Evolutionary conservation across 768 basidiomycete genomes (phyloP).

Genomic region (Leccinum boreale): DNA sequence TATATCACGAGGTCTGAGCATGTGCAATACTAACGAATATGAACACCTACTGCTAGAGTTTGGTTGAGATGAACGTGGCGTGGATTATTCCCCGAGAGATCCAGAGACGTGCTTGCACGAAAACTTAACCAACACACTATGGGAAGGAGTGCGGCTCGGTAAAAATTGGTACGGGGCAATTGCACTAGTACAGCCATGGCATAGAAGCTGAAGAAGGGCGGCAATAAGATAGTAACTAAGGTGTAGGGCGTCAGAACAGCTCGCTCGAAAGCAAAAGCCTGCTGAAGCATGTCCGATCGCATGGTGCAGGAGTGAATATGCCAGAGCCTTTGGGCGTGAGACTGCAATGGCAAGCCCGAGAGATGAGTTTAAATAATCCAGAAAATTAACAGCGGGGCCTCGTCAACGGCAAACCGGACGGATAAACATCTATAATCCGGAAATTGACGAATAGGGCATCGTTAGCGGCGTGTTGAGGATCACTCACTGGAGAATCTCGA

Average conservation of each 20-base stretch:
- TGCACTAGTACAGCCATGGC: no score
- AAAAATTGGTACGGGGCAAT: slow-evolving; percentile 30
- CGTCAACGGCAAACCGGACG: no score
- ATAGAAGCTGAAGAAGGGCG: slow-evolving; percentile 32
- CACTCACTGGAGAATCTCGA: no score
- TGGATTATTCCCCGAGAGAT: slow-evolving; percentile 19
- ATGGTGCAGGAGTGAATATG: slow-evolving; percentile 2
- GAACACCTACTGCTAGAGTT: slow-evolving; percentile 16
- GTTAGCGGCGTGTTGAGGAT: no score
- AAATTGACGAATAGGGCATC: no score
- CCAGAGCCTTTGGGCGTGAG: background rate
- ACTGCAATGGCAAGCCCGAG: background rate
- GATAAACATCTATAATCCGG: no score
- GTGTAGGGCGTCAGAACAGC: slow-evolving; percentile 22
- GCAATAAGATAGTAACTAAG: slow-evolving; percentile 36
- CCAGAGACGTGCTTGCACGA: slow-evolving; percentile 32
- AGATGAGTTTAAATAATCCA: no score
- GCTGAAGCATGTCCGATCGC: slow-evolving; percentile 6
- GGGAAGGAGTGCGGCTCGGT: slow-evolving; percentile 49
- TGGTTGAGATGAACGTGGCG: slow-evolving; percentile 22
- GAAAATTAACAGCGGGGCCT: no score
- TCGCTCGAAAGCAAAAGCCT: slow-evolving; percentile 14
- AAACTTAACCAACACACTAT: slow-evolving; percentile 43
- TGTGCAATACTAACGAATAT: no score
- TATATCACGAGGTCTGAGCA: slow-evolving; percentile 6